Evolutionary conservation across 176 grass and related monocot species (phyloP), one percentile per base, ranked within the genome.

Genomic region (Eleusine coracana): DNA sequence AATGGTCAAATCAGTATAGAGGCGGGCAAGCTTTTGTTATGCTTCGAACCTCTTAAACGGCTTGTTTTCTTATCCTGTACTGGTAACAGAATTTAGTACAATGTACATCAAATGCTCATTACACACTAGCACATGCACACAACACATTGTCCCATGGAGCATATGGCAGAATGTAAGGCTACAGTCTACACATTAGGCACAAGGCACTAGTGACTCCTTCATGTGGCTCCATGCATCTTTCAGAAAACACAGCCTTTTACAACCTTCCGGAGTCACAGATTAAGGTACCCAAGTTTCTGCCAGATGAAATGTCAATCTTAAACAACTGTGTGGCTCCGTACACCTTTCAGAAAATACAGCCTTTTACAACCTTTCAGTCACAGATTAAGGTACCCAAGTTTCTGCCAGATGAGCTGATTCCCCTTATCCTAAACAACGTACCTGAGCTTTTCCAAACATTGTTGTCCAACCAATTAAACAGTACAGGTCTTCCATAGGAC

Each of bases 121-220:
- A 50, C 54, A 56, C 18, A 66, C 25, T 44, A 69, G 7, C 17
- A 0, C 25, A 80, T 68, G 56, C 65, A 64, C 15, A 31, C 14
- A 9, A 77, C 0, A 27, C 2, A 60, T 77, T 63, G 25, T 64
- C 58, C 36, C n/a, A 21, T 44, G 71, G 16, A 10, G 0, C 4
- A 75, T 75, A 81, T 71, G 23, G 36, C 42, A 64, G 49, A 72
- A 72, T 18, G 3, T 56, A 71, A 77, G 41, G 69, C 38, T 69
- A 6, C 25, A 7, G 31, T 34, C 31, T 34, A 34, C 31, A 34
- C 31, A 34, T 34, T 34, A 34, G 31, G 31, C 1, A 0, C 41
- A 62, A 40, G 44, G 67, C 25, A 2, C 27, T 74, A 80, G 14
- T 37, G 18, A 20, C 5, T 25, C 1, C 2, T 50, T 50, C 31